Evolutionary conservation across 805 yeast genomes (phyloP), one percentile per base, ranked within the genome.

Genomic region (Candida cerambycidarum): DNA sequence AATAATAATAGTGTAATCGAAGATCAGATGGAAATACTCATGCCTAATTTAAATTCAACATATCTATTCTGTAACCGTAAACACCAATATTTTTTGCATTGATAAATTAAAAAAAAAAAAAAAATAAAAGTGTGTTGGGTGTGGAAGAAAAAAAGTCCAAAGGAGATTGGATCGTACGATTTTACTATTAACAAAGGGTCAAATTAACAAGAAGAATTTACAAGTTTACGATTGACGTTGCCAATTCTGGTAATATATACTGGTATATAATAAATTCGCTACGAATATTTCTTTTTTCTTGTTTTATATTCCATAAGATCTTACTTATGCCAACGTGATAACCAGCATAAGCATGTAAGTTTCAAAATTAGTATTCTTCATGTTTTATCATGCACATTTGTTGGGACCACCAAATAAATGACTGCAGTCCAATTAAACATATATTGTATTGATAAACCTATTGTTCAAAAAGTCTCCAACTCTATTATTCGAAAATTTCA

Each of bases 141-240:
- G 25, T 10, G 10, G 10, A 21, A 21, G 7, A 11, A 9, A 11
- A 7, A 25, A 12, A 32, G 25, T 18, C 14, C n/a, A n/a, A n/a
- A n/a, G n/a, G n/a, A n/a, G n/a, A 18, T 32, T 12, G n/a, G n/a
- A 32, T 32, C 35, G 35, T 32, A 32, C 35, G 35, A 32, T 32
- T 32, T 32, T 19, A 12, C 6, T 10, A 18, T 7, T 31, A 4
- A 5, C 8, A 15, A 31, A 31, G 33, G 33, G 21, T 31, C 29
- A 25, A 25, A 25, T 11, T 9, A 25, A 25, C 29, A 25, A 25
- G 5, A n/a, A 7, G 5, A 11, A 25, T 25, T 25, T 7, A 12
- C 6, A 25, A 12, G 29, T 25, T 25, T 28, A 28, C 17, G 35
- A 15, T 5, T 32, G 3, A 32, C 10, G 12, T 18, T 32, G 18